A percentile compares a stretch with the other conserved stretches of the same genome.
Evolutionary conservation across 108 stramenopile species (phyloP).

Genomic region (Epithemia pelagica): DNA sequence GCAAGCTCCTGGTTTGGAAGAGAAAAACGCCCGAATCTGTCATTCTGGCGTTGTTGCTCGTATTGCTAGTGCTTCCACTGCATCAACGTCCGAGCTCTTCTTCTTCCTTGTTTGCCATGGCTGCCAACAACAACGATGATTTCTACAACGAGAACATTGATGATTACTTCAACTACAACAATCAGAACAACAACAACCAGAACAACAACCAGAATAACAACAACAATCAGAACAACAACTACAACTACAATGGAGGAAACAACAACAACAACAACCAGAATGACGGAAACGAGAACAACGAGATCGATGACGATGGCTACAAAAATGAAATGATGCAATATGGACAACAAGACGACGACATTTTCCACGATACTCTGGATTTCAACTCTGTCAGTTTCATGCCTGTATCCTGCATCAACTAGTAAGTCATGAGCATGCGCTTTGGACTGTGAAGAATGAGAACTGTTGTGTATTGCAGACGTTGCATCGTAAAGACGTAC

Average conservation of each 20-base stretch:
- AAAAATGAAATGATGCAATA: constrained; percentile 5
- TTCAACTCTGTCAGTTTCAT: constrained; percentile 71
- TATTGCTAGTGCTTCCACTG: neutral
- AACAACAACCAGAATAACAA: neutral
- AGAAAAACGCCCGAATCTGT: too few species aligned
- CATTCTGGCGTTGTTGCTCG: too few species aligned
- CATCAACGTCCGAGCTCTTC: neutral
- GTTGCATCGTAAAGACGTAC: too few species aligned
- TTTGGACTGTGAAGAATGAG: too few species aligned
- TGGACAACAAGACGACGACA: constrained; percentile 28
- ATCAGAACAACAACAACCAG: too few species aligned
- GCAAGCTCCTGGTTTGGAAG: too few species aligned
- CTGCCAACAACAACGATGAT: neutral
- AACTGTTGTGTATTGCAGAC: too few species aligned
- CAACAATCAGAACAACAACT: neutral
- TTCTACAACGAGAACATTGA: too few species aligned
- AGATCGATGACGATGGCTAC: neutral
- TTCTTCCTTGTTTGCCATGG: neutral
- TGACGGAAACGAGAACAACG: too few species aligned
- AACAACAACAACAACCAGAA: too few species aligned
- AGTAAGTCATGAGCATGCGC: too few species aligned
- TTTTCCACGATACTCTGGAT: constrained; percentile 30
- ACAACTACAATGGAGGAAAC: neutral
- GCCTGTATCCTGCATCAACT: constrained; percentile 81
- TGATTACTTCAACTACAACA: too few species aligned